Percentiles rank a stretch among this genome's conserved stretches.
Evolutionary conservation across 2,329 filamentous ascomycete genomes (phyloP).

Genomic region (Phyllosticta citrichinensis): DNA sequence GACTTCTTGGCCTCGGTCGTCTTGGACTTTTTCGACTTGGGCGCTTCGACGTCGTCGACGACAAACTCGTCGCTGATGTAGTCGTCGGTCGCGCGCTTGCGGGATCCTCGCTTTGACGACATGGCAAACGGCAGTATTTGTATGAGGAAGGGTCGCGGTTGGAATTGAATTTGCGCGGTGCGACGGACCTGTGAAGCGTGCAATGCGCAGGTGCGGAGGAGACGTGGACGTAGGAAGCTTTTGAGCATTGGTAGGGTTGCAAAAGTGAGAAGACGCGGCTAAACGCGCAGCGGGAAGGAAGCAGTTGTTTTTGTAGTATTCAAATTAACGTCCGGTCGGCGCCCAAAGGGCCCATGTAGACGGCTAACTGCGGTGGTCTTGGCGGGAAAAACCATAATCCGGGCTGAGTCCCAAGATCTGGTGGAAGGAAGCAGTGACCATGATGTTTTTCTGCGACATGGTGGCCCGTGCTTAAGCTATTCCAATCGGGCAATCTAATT

Average conservation of each 20-base stretch:
- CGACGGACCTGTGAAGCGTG: not conserved
- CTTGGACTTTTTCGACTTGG: constrained; percentile 4
- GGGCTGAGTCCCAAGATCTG: too few relatives aligned
- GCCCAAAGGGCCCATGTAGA: too few relatives aligned
- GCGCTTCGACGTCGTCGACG: constrained; percentile 1
- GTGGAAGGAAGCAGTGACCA: too few relatives aligned
- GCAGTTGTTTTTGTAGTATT: too few relatives aligned
- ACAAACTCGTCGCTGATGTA: constrained; percentile 9
- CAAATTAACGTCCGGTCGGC: too few relatives aligned
- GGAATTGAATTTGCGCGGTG: not conserved
- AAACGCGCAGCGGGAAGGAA: not conserved
- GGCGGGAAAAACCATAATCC: too few relatives aligned
- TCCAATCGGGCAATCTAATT: not conserved
- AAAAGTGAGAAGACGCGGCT: not conserved
- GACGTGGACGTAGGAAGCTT: not conserved
- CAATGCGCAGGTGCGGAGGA: not conserved
- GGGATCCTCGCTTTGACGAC: not conserved
- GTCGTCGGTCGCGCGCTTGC: constrained; percentile 1
- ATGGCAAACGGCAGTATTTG: not conserved
- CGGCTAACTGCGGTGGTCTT: too few relatives aligned
- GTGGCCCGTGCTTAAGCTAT: not conserved
- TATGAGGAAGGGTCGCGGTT: not conserved
- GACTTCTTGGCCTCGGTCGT: not conserved
- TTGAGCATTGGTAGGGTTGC: not conserved
- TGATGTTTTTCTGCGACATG: not conserved